Base-by-base conservation (phyloP, 371 early-diverging fungal genomes). In the Neoconidiobolus thromboides region DNA sequence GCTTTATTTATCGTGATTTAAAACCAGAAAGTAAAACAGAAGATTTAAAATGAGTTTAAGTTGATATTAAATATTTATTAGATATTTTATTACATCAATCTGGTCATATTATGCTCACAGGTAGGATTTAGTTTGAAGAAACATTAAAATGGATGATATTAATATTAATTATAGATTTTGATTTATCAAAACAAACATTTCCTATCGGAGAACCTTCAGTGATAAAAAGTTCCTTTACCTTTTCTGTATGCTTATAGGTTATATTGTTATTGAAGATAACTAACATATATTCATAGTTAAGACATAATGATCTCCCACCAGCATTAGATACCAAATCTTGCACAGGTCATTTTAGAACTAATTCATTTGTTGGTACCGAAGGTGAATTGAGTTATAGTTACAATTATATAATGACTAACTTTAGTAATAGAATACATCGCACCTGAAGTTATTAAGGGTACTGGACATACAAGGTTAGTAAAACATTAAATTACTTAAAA, bases 341-440 rank as follows among this genome's bases (percentile, higher is more conserved):
- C 68, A 91, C 88, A 42, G 81, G 84, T 51, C 76, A 79, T 57
- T 66, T 91, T 48, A 72, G 95, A 62, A 92, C 95, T 10, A 94
- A 94, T 73, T 91, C 92, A 51, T 94, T 96, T 79, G 95, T 94
- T 7, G 96, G 95, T 1, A 96, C 96, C 3, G 94, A 93, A 71
- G 81, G 81, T 81, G 71, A n/a, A 37, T 50, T 3, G 15, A 9
- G 2, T 42, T 60, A 15, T 15, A 43, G 3, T 55, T 4, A 42
- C 42, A 46, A 9, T 4, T 10, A 10, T 46, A 50, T 39, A 42
- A 50, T 10, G 15, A 40, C 46, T 53, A 26, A n/a, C 36, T 26
- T 43, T 7, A 10, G n/a, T 37, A 26, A 6, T 26, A 55, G 43
- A 43, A 58, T 58, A 42, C 50, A 61, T 61, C 37, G 60, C 60